Base-by-base conservation (phyloP, 148 eudicot species). In the Camellia lanceoleosa region DNA sequence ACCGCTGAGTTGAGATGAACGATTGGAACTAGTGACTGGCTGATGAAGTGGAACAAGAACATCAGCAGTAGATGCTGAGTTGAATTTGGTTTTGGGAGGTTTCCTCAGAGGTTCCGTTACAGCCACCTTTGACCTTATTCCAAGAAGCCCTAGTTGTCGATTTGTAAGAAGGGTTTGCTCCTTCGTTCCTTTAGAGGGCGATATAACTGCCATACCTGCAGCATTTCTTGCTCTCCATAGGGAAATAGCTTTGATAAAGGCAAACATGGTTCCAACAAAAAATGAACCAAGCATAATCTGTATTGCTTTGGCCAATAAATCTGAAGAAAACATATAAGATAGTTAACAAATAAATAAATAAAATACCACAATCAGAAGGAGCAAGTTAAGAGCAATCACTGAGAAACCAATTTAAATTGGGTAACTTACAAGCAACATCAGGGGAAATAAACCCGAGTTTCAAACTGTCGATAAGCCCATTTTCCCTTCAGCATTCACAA, bases 1-100 rank as follows among this genome's bases (percentile, higher is more conserved):
- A 71, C 97, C 77, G 73, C 86, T 84, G 73, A 81, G 66, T 80
- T 90, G 89, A 58, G 94, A 86, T 47, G 86, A 69, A 54, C 74
- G 84, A 80, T 82, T 86, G 56, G 93, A 78, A 87, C 82, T 83
- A 58, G 77, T 63, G 38, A 89, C 44, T 79, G 86, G 77, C 71
- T 85, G 93, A 80, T 93, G 99, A 70, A 95, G 89, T 15, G 99
- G 99, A 75, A 95, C 87, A 73, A 95, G 95, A 5, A 82, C 71
- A 58, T 90, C 92, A 52, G 88, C 86, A 58, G 87, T 73, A 81
- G 92, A 80, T 60, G 86, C 75, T 43, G 90, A 55, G 68, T 79
- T 89, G 75, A 78, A 58, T 85, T 83, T 91, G 60, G 92, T 82
- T 72, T 89, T 86, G n/a, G 94, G 90, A 79, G 92, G 94, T 84